Evolutionary conservation across 257 asterid species (phyloP).

Genomic region (Primulina tabacum): DNA sequence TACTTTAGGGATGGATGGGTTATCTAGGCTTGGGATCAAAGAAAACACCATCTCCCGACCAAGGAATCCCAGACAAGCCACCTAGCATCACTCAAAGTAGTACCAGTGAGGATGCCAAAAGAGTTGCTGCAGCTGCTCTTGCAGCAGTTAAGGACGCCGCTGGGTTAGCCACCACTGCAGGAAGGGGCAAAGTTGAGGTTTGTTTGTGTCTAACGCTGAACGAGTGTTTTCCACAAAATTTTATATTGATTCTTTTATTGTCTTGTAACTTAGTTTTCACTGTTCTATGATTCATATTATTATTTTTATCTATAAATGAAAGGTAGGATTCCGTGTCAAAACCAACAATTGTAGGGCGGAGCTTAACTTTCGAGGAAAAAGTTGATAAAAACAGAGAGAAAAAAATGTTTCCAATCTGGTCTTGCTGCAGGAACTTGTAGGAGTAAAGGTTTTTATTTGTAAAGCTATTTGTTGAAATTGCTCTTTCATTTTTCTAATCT

Average conservation of each 20-base stretch:
- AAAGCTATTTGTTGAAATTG: background rate
- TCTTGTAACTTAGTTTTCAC: background rate
- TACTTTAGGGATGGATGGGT: conserved; percentile 69
- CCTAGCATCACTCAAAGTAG: conserved; percentile 29
- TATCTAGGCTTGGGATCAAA: conserved; percentile 75
- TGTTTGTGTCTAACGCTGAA: conserved; percentile 6
- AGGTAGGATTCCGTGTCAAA: conserved; percentile 3
- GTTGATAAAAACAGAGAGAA: background rate
- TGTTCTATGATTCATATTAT: background rate
- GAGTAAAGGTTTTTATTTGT: background rate
- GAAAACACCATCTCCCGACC: conserved; percentile 39
- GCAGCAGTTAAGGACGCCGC: conserved; percentile 80
- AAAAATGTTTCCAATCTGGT: background rate
- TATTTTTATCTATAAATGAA: background rate
- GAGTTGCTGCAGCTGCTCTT: conserved; percentile 89
- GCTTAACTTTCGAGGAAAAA: background rate
- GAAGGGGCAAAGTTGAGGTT: conserved; percentile 87
- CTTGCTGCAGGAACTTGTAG: background rate
- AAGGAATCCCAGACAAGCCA: conserved; percentile 36
- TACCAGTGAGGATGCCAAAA: conserved; percentile 63
- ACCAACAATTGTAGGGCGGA: background rate
- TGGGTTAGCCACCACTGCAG: conserved; percentile 42
- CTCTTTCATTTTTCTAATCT: background rate
- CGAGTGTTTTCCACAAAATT: conserved; percentile 5
- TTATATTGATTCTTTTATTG: background rate